These are phyloP conservation scores for Arachis monticola DNA, from an alignment of 331 rosid genomes.

Conservation along the genomic window DNA sequence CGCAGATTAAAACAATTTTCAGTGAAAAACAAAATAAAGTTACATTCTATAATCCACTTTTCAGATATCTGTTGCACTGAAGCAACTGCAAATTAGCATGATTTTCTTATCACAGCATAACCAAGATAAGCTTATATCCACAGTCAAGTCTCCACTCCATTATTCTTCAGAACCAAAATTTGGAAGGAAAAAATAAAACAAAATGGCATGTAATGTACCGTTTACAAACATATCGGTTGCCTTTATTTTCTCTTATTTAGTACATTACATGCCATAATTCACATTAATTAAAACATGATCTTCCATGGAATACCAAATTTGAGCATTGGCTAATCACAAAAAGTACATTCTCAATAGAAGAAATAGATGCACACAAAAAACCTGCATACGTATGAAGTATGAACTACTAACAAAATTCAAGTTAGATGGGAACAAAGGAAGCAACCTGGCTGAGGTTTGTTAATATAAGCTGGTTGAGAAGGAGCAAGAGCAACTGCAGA, in stretches of 20 bases:
- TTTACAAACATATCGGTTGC: neutral
- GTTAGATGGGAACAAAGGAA: neutral
- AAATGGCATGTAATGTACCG: neutral
- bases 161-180: constrained; percentile 8
- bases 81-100: neutral
- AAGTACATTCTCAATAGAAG: neutral
- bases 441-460: constrained; percentile 61
- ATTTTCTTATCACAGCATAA: neutral
- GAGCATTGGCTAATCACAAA: neutral
- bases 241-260: neutral
- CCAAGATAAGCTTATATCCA: neutral
- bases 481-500: constrained; percentile 37
- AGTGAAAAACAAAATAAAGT: neutral
- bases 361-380: neutral
- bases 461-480: constrained; percentile 41
- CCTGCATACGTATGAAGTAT: neutral
- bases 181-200: neutral
- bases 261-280: neutral
- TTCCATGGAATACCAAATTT: neutral
- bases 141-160: neutral
- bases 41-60: neutral
- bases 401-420: neutral
- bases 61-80: neutral
- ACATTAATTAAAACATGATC: neutral
- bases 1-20: neutral